Evolutionary conservation across 139 green algal genomes (phyloP).

Genomic region (Mesotaenium endlicherianum): DNA sequence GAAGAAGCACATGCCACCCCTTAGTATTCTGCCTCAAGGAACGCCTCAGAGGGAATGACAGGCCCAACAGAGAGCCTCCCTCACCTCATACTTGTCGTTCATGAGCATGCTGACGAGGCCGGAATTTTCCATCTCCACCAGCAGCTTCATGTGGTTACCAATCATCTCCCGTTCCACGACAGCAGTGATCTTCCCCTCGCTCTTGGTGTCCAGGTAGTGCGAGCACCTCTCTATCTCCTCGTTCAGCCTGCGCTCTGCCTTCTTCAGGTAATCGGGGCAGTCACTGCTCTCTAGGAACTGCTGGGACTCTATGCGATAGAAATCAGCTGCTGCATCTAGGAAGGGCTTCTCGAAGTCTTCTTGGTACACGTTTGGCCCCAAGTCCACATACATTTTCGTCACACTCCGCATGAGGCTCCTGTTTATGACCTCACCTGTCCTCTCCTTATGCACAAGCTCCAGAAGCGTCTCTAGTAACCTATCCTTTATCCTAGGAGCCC

Average conservation of each 20-base stretch:
- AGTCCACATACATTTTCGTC: constrained; percentile 89
- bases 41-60: too few relatives aligned
- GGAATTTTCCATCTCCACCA: constrained; percentile 91
- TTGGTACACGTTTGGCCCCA: constrained; percentile 73
- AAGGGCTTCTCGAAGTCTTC: constrained; percentile 92
- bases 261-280: constrained; percentile 86
- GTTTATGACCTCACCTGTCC: constrained; percentile 83
- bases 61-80: too few relatives aligned
- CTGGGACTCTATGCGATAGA: constrained; percentile 83
- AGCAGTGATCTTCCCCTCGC: constrained; percentile 59
- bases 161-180: constrained; percentile 89
- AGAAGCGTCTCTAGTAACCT: constrained; percentile 75
- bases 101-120: constrained; percentile 80
- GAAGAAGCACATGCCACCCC: too few relatives aligned
- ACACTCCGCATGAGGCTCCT: constrained; percentile 71
- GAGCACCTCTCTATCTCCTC: constrained; percentile 86
- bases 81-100: constrained; percentile 70
- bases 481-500: constrained; percentile 64
- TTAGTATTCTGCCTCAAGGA: too few relatives aligned
- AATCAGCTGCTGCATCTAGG: constrained; percentile 76
- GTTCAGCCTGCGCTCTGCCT: constrained; percentile 75
- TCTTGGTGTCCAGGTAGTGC: constrained; percentile 81
- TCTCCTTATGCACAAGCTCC: constrained; percentile 72
- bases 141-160: constrained; percentile 71
- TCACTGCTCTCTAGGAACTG: constrained; percentile 71